Evolutionary conservation across 495 filamentous ascomycete species (phyloP).

Genomic region (Antarctomyces pellizariae): DNA sequence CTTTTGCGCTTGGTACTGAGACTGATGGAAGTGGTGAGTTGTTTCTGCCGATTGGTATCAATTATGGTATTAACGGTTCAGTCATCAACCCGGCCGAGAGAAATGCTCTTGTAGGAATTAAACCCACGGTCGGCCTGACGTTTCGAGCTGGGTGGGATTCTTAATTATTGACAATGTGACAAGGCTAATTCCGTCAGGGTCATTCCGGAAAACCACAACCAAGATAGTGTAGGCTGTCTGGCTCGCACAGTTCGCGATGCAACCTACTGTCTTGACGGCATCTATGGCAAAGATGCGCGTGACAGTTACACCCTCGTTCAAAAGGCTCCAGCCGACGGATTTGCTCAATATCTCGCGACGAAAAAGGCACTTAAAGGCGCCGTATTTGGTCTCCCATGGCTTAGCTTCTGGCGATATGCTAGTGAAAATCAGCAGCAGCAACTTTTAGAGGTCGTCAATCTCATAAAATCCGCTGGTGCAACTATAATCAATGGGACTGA

Average conservation of each 20-base stretch:
- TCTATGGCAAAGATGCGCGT: conserved; percentile 30
- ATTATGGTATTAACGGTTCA: conserved; percentile 2
- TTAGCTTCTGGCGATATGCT: conserved; percentile 38
- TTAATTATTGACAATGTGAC: not conserved
- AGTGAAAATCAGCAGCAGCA: conserved; percentile 25
- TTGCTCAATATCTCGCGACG: conserved; percentile 27
- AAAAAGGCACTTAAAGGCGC: conserved; percentile 32
- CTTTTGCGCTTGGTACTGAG: conserved; percentile 47
- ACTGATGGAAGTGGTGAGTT: conserved; percentile 37
- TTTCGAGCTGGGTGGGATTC: conserved; percentile 26
- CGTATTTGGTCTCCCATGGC: conserved; percentile 46
- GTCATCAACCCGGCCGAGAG: conserved; percentile 48
- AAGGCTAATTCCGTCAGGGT: conserved; percentile 17
- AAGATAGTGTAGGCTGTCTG: conserved; percentile 45
- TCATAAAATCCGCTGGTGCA: conserved; percentile 36
- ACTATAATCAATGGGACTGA: conserved; percentile 49
- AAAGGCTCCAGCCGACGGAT: conserved; percentile 28
- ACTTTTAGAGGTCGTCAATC: conserved; percentile 26
- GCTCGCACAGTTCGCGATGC: conserved; percentile 43
- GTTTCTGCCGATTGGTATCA: not conserved
- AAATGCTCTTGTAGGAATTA: conserved; percentile 41
- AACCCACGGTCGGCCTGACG: conserved; percentile 41
- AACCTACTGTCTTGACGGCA: conserved; percentile 37
- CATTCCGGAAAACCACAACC: conserved; percentile 38
- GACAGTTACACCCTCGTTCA: conserved; percentile 34